phyloP scores from a whole-genome alignment of 768 basidiomycete genomes.

The Cubamyces lactineus region DNA sequence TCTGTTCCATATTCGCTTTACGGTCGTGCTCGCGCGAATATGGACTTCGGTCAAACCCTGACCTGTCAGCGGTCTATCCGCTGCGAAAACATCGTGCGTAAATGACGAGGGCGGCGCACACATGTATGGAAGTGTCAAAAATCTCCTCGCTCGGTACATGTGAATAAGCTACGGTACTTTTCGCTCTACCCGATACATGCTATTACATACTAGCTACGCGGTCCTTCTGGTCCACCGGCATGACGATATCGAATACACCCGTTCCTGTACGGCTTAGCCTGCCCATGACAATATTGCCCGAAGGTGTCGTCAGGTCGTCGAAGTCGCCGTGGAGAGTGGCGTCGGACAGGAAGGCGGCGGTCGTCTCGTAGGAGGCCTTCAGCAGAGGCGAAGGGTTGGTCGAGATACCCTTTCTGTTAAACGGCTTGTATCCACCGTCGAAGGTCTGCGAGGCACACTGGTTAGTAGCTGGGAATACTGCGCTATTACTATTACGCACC shows the following conservation, averaged over 20 bases:
- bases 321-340: constrained; percentile 95
- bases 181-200: constrained; percentile 4
- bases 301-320: constrained; percentile 88
- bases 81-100: background rate
- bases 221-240: constrained; percentile 42
- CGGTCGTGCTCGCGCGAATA: too few species aligned
- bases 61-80: too few species aligned
- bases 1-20: too few species aligned
- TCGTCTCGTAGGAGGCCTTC: constrained; percentile 98
- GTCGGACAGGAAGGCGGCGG: constrained; percentile 87
- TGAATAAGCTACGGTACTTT: constrained; percentile 20
- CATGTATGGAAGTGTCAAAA: background rate
- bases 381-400: constrained; percentile 93
- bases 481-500: constrained; percentile 54
- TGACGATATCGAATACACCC: constrained; percentile 88
- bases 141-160: background rate
- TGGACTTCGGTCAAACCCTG: too few species aligned
- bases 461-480: background rate
- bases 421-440: constrained; percentile 97
- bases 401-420: constrained; percentile 94
- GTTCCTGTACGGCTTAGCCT: constrained; percentile 91
- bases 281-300: constrained; percentile 90
- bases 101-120: background rate
- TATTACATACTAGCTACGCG: constrained; percentile 6
- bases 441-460: constrained; percentile 69